Evolutionary conservation across 2,329 filamentous ascomycete species (phyloP), one percentile per base, ranked within the genome.

Genomic region (Leptodontidium sp.): DNA sequence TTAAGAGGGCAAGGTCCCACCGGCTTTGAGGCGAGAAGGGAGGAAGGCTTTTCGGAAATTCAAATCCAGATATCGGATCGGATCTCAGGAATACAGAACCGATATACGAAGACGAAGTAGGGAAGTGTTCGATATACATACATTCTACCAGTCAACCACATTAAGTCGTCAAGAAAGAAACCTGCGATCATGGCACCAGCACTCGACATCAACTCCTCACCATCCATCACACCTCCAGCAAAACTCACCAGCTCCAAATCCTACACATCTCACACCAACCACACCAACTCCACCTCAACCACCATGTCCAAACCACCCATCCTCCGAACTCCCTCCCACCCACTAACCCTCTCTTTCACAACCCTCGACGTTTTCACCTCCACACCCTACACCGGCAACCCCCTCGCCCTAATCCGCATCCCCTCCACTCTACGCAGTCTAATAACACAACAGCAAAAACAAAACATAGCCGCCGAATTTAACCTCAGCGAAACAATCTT

Each of bases 401-500:
- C 87, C 2, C 83, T 91, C 47, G 88, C 87, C 43, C 81, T 91
- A 29, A 84, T 90, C 69, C 81, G 83, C 59, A 80, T 90, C 69
- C 86, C 86, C 2, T 70, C 80, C 14, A 67, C 75, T 21, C 73
- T 75, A 35, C 78, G 78, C 9, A 73, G 78, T n/a, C 73, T 75
- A 15, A 79, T 89, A 26, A 81, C 82, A 1, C 84, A 87, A 73
- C 76, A 80, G 1, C 82, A 84, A 74, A 90, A 90, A 75, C 87
- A 88, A 75, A 75, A 79, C 70, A 85, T 90, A 69, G 87, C 88
- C 53, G 81, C 82, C 66, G 88, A 91, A 78, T 90, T 90, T 80
- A 88, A 88, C 78, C 85, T 88, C 74, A 88, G 86, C 62, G 88
- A 90, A 78, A 90, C 88, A 0, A 86, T 89, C 58, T 90, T 90